phyloP scores from a whole-genome alignment of 805 yeast species.

The Candida ascalaphidarum region DNA sequence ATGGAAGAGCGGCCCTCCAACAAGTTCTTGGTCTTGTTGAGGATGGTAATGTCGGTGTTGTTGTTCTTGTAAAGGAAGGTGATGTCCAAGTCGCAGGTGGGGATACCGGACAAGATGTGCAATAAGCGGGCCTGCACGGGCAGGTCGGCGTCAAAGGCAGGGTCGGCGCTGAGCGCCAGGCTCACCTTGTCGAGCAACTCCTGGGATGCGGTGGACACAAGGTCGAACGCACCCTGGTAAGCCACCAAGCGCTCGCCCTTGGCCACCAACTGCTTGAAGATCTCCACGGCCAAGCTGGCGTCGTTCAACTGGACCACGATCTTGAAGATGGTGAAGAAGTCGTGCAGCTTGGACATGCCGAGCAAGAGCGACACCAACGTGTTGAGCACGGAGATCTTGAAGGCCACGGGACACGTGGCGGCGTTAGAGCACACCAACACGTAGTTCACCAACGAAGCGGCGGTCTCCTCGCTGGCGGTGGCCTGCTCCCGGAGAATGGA shows the following conservation, averaged over 20 bases:
- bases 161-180: constrained; percentile 25
- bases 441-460: constrained; percentile 55
- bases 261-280: constrained; percentile 57
- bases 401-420: constrained; percentile 20
- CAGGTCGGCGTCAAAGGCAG: constrained; percentile 14
- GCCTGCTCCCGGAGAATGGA: constrained; percentile 37
- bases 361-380: constrained; percentile 55
- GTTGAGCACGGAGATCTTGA: constrained; percentile 18
- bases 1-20: constrained; percentile 90
- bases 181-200: constrained; percentile 61
- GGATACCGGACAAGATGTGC: constrained; percentile 78
- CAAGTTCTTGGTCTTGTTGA: constrained; percentile 71
- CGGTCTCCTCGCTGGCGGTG: constrained; percentile 39
- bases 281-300: constrained; percentile 53
- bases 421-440: constrained; percentile 67
- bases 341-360: constrained; percentile 45
- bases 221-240: constrained; percentile 91
- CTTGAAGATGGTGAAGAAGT: constrained; percentile 76
- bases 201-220: constrained; percentile 87
- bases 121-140: constrained; percentile 38
- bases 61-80: constrained; percentile 83
- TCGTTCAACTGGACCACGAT: constrained; percentile 86
- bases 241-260: constrained; percentile 51
- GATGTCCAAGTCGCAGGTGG: constrained; percentile 86
- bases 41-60: constrained; percentile 74